Evolutionary conservation across 345 rosid species (phyloP), one percentile per base, ranked within the genome.

Genomic region (Aurinia saxatilis): DNA sequence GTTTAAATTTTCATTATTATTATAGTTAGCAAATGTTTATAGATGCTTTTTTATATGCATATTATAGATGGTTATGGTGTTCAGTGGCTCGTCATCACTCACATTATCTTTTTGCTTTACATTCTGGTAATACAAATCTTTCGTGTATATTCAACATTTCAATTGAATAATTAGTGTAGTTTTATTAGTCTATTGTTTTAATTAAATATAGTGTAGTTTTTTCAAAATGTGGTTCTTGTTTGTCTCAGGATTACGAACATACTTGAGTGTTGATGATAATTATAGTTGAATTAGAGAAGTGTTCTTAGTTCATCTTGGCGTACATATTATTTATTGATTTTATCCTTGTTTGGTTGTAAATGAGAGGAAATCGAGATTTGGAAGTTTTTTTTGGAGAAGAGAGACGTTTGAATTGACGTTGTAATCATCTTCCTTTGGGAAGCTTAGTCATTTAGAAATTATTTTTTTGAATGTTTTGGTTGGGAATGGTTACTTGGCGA

Each of bases 21-120:
- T n/a, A n/a, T n/a, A n/a, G n/a, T n/a, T n/a, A n/a, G n/a, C n/a
- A n/a, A n/a, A n/a, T n/a, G n/a, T n/a, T n/a, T n/a, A n/a, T n/a
- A n/a, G n/a, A n/a, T n/a, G n/a, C n/a, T n/a, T n/a, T n/a, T n/a
- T n/a, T n/a, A n/a, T n/a, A n/a, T n/a, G n/a, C n/a, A n/a, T n/a
- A n/a, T n/a, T n/a, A n/a, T n/a, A n/a, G n/a, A n/a, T 8, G 91
- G 95, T 40, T 93, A 93, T 50, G 95, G 89, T 30, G 57, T 85
- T 56, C 97, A 93, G 45, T 93, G 95, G 95, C 88, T 93, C 11
- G 88, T 89, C 61, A 81, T 93, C 29, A 40, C 70, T 21, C 46
- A 79, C 23, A 4, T 81, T 68, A 79, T 93, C 70, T 40, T 85
- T 23, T 59, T 93, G 77, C 99, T 97, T 10, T 92, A 89, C 39